phyloP scores from a whole-genome alignment of 108 stramenopile species.

The Conticribra guillardii region DNA sequence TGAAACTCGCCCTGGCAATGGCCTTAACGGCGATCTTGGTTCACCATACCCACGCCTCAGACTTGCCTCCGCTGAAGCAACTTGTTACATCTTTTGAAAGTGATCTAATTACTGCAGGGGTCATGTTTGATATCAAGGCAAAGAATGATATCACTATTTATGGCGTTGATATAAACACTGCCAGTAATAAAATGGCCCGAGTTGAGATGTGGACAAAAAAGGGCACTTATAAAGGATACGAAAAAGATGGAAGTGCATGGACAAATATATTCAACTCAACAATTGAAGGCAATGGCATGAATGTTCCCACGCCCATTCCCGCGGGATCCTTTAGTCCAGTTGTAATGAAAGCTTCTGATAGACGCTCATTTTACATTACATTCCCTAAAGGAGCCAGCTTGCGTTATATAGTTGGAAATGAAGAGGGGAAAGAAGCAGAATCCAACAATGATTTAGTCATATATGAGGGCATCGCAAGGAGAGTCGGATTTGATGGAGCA shows the following conservation, averaged over 20 bases:
- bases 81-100: neutral
- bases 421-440: neutral
- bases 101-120: neutral
- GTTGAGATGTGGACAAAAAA: constrained; percentile 15
- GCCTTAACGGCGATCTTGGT: no score
- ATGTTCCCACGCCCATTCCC: constrained; percentile 10
- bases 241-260: constrained; percentile 22
- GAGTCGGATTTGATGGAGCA: constrained; percentile 17
- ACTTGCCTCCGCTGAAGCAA: neutral
- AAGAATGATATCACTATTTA: constrained; percentile 6
- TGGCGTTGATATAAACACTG: constrained; percentile 17
- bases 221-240: constrained; percentile 10
- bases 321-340: constrained; percentile 17
- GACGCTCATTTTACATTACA: constrained; percentile 16
- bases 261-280: constrained; percentile 10
- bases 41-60: neutral
- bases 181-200: neutral
- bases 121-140: constrained; percentile 19
- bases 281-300: constrained; percentile 8
- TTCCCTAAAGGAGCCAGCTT: neutral
- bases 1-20: no score
- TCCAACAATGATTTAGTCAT: constrained; percentile 16
- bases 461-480: constrained; percentile 17
- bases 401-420: neutral
- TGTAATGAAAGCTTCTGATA: neutral